A percentile compares a stretch with the other conserved stretches of the same genome.
Evolutionary conservation across 106 monocot genomes (phyloP).

Genomic region (Apostasia ramifera): DNA sequence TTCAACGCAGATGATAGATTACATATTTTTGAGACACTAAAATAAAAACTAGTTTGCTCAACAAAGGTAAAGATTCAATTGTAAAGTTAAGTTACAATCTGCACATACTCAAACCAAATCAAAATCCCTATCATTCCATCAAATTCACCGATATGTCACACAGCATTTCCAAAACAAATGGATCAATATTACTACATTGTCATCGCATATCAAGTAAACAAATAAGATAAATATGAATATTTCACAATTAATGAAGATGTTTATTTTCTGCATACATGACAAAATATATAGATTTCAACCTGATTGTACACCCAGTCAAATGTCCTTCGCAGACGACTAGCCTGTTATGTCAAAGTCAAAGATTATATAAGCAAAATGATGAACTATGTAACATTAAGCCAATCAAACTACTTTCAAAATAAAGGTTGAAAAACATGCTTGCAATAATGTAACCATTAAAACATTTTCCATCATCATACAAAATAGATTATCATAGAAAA

Average conservation of each 20-base stretch:
- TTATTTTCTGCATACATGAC: neutral
- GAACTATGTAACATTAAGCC: neutral
- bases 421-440: neutral
- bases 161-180: no score
- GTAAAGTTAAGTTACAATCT: no score
- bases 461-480: neutral
- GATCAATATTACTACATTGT: no score
- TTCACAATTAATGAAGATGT: neutral
- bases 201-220: no score
- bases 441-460: neutral
- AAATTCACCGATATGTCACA: no score
- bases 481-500: neutral
- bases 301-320: slow-evolving; percentile 62
- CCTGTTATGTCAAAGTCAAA: slow-evolving; percentile 19
- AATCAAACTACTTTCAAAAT: neutral
- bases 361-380: neutral
- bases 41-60: no score
- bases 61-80: no score
- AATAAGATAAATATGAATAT: neutral
- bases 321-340: slow-evolving; percentile 50
- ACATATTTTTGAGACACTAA: no score
- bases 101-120: no score
- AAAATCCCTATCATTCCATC: no score
- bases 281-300: slow-evolving; percentile 27
- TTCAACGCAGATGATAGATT: no score